Evolutionary conservation across 106 monocot species (phyloP).

Genomic region (Dendrobium chrysotoxum): DNA sequence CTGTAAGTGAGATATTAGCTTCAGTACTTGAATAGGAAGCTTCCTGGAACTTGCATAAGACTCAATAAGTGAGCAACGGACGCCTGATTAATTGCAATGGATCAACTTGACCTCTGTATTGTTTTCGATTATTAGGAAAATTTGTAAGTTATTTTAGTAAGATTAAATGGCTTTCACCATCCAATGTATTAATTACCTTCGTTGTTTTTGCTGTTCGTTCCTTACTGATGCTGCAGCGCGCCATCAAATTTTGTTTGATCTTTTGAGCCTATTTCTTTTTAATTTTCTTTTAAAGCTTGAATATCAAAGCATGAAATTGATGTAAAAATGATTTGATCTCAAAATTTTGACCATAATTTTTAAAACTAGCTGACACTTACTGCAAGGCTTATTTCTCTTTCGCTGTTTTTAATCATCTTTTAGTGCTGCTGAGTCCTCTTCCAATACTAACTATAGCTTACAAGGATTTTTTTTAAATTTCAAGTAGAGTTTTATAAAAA

Average conservation of each 20-base stretch:
- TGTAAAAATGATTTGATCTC: too few species aligned
- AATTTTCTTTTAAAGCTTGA: too few species aligned
- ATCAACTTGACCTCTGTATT: neutral
- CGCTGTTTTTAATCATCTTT: too few species aligned
- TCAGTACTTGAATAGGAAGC: constrained; percentile 2
- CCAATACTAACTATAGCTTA: too few species aligned
- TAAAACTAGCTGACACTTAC: too few species aligned
- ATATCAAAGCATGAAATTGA: too few species aligned
- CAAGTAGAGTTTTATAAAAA: too few species aligned
- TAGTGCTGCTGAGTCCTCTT: too few species aligned
- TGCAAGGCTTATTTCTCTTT: too few species aligned
- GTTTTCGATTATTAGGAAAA: neutral
- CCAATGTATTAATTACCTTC: neutral
- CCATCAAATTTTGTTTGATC: neutral
- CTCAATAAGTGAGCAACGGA: neutral
- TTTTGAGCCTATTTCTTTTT: too few species aligned
- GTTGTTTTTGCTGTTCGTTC: neutral
- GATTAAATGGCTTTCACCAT: neutral
- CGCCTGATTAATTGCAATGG: constrained; percentile 5
- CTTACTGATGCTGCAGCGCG: neutral
- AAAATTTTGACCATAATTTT: too few species aligned
- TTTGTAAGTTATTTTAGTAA: neutral
- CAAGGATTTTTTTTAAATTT: too few species aligned
- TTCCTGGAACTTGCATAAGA: constrained; percentile 5
- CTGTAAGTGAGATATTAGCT: neutral